phyloP scores from a whole-genome alignment of 257 asterid species.

The Scutellaria baicalensis region DNA sequence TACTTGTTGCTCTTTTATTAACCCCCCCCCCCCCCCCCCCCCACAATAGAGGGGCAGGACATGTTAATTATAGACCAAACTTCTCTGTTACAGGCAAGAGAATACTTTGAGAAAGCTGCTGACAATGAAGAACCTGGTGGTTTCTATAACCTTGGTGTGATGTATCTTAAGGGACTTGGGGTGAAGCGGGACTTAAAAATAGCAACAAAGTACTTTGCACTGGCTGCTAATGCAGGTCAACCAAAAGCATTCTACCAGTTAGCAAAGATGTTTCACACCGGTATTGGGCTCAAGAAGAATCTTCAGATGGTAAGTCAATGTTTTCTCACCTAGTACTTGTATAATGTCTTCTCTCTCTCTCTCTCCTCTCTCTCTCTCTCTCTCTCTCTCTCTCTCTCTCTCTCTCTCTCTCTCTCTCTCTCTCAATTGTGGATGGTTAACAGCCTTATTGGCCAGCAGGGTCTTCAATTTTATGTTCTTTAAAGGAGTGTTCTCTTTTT shows the following conservation, averaged over 20 bases:
- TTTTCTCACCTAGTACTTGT: not conserved
- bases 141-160: conserved; percentile 89
- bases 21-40: too few relatives aligned
- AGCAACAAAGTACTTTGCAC: conserved; percentile 59
- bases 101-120: conserved; percentile 95
- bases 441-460: not conserved
- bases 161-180: conserved; percentile 84
- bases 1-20: not conserved
- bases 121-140: conserved; percentile 89
- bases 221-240: conserved; percentile 83
- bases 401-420: too few relatives aligned
- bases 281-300: conserved; percentile 87
- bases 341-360: too few relatives aligned
- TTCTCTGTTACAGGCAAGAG: conserved; percentile 63
- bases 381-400: too few relatives aligned
- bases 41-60: not conserved
- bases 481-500: not conserved
- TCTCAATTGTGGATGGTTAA: too few relatives aligned
- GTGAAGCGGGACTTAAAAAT: conserved; percentile 77
- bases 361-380: too few relatives aligned
- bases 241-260: conserved; percentile 96
- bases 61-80: not conserved
- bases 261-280: conserved; percentile 96
- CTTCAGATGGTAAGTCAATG: conserved; percentile 56
- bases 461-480: not conserved